Evolutionary conservation across 345 rosid species (phyloP).

Genomic region (Excoecaria cochinchinensis): DNA sequence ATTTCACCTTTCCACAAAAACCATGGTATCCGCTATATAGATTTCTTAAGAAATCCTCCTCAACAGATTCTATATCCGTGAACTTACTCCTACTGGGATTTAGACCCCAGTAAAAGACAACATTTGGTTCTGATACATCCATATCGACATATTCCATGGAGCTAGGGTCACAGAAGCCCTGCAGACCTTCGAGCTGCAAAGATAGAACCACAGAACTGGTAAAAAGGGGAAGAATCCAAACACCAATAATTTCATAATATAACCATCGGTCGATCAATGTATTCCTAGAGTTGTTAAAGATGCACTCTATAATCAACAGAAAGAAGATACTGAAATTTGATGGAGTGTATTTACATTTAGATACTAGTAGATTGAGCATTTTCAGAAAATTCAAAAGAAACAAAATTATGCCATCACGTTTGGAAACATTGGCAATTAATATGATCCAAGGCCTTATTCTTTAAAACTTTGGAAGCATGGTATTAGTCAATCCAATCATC

Average conservation of each 20-base stretch:
- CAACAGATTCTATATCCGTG: conserved; percentile 32
- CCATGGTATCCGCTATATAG: conserved; percentile 42
- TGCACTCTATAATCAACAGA: not conserved
- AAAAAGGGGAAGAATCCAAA: not conserved
- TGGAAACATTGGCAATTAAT: not conserved
- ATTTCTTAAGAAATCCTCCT: conserved; percentile 42
- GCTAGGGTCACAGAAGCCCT: conserved; percentile 55
- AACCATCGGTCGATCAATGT: not conserved
- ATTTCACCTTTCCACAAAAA: conserved; percentile 31
- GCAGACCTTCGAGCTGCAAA: conserved; percentile 51
- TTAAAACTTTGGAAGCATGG: too few relatives aligned
- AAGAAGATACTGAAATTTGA: not conserved
- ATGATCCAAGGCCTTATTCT: not conserved
- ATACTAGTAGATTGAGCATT: conserved; percentile 1
- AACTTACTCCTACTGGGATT: conserved; percentile 32
- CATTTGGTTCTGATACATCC: conserved; percentile 32
- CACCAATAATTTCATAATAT: not conserved
- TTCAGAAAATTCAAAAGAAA: not conserved
- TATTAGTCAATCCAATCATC: too few relatives aligned
- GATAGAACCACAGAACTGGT: conserved; percentile 4
- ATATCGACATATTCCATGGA: conserved; percentile 45
- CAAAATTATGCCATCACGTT: not conserved
- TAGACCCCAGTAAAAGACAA: conserved; percentile 51
- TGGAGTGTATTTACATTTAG: not conserved
- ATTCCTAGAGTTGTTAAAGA: not conserved